These are phyloP conservation scores for Teunomyces atbi DNA, from an alignment of 805 yeast species.

Conservation along the genomic window DNA sequence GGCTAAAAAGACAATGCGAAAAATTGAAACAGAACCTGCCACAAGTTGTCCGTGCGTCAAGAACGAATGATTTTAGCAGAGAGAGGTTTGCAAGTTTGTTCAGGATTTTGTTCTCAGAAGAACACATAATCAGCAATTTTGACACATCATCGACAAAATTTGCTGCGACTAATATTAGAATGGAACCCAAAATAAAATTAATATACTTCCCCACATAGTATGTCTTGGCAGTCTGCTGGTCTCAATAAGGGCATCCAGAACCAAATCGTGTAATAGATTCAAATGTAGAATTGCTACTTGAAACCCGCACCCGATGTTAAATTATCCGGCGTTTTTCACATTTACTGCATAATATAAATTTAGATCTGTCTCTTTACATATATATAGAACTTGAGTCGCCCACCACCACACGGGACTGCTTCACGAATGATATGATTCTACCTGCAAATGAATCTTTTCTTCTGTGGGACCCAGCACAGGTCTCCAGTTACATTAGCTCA, in stretches of 20 bases:
- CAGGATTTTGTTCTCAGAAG: neutral
- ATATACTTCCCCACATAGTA: too few species aligned
- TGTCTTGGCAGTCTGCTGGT: too few species aligned
- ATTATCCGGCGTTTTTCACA: neutral
- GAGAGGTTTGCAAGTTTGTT: neutral
- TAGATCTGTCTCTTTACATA: neutral
- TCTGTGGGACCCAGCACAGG: slow-evolving; percentile 47
- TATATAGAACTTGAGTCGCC: neutral
- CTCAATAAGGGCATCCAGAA: neutral
- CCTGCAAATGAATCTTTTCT: slow-evolving; percentile 33
- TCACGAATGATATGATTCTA: slow-evolving; percentile 6
- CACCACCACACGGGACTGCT: neutral
- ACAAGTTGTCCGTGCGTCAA: neutral
- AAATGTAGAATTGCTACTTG: slow-evolving; percentile 3
- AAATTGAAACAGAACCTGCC: neutral
- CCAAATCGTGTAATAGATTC: neutral
- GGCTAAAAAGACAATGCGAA: neutral
- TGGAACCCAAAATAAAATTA: too few species aligned
- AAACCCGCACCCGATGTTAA: neutral
- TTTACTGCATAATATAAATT: too few species aligned
- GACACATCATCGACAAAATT: neutral
- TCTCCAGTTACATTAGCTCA: slow-evolving; percentile 31
- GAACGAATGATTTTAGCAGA: neutral
- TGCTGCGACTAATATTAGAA: neutral
- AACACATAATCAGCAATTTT: neutral